These are phyloP conservation scores for Solanum sitiens DNA, from an alignment of 257 asterid species.

Conservation along the genomic window DNA sequence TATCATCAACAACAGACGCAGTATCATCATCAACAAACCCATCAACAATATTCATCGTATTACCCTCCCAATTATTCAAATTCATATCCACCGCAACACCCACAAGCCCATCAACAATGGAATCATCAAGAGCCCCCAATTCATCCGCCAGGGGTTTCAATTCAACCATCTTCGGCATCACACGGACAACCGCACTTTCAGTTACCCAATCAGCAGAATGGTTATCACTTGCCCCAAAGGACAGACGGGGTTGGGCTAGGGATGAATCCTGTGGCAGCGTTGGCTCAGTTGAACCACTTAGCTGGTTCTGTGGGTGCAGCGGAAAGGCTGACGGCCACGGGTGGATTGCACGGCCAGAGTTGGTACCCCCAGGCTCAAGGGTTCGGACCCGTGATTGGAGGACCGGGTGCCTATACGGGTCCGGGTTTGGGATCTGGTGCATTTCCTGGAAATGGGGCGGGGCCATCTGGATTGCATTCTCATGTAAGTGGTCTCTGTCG, in stretches of 20 bases:
- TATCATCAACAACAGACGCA: not conserved
- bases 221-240: not conserved
- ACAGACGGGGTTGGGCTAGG: not conserved
- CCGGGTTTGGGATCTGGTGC: not conserved
- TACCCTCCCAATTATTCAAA: not conserved
- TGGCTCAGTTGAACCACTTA: not conserved
- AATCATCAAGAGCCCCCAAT: not conserved
- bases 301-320: not conserved
- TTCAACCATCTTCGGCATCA: not conserved
- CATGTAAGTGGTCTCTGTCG: not conserved
- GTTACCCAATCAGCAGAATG: slow-evolving; percentile 1
- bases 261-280: not conserved
- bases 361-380: not conserved
- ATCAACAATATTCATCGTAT: not conserved
- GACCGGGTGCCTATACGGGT: not conserved
- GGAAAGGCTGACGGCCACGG: not conserved
- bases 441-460: not conserved
- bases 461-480: not conserved
- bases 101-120: not conserved
- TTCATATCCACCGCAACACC: not conserved
- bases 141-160: not conserved
- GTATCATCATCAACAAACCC: not conserved
- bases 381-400: not conserved
- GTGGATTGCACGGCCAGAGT: not conserved
- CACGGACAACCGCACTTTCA: not conserved